A percentile compares a stretch with the other conserved stretches of the same genome.
These are phyloP conservation scores for Gaeumannomyces sp. DNA, from an alignment of 2,329 filamentous ascomycete species.

Conservation along the genomic window DNA sequence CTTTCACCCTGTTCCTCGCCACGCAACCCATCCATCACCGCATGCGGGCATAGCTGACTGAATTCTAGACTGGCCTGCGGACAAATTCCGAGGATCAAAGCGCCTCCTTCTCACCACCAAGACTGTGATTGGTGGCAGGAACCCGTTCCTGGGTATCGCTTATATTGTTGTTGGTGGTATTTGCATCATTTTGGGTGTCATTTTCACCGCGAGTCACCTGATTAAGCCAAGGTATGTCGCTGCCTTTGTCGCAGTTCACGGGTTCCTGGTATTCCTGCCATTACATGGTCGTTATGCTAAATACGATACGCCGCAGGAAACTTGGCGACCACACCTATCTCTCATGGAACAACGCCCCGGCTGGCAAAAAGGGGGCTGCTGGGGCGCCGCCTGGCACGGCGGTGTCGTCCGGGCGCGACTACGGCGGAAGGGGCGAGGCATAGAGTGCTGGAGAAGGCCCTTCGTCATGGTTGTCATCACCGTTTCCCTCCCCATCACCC, in stretches of 20 bases:
- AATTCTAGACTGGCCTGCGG: conserved; percentile 68
- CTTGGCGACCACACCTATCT: conserved; percentile 96
- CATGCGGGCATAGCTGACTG: conserved; percentile 9
- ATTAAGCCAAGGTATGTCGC: conserved; percentile 73
- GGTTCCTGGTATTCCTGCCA: conserved; percentile 6
- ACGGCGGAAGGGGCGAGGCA: conserved; percentile 24
- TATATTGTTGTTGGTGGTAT: conserved; percentile 92
- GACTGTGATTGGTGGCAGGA: conserved; percentile 90
- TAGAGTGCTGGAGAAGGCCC: conserved; percentile 4
- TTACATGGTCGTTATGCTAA: conserved; percentile 12
- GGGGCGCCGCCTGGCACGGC: conserved; percentile 31
- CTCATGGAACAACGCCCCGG: conserved; percentile 73
- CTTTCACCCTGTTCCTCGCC: not conserved
- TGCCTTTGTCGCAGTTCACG: conserved; percentile 1
- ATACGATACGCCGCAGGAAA: conserved; percentile 56
- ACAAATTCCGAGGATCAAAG: conserved; percentile 77
- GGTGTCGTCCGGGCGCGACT: conserved; percentile 50
- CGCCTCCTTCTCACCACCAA: conserved; percentile 83
- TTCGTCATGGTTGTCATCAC: not conserved
- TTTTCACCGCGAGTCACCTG: conserved; percentile 88
- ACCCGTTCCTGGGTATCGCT: conserved; percentile 92
- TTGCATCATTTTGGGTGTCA: conserved; percentile 77
- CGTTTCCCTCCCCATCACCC: not conserved
- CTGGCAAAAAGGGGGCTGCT: conserved; percentile 33
- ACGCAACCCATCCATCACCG: not conserved